Conservation (phyloP, 1,139 yeast species). For the Yamadazyma atlantica region DNA sequence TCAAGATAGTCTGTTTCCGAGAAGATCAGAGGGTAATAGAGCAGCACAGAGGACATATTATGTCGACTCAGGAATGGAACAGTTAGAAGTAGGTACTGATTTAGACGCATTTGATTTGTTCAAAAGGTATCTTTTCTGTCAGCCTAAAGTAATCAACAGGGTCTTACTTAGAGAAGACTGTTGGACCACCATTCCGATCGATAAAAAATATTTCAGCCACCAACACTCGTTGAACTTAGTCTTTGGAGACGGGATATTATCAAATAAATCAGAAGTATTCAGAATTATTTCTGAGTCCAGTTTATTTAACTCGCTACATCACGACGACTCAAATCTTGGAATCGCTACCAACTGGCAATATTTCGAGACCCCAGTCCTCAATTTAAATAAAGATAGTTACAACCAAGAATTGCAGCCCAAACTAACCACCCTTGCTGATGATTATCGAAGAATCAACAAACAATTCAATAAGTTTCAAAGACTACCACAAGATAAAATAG, state of each 20-base stretch:
- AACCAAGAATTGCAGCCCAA: slow-evolving; percentile 13
- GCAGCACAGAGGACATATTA: slow-evolving; percentile 18
- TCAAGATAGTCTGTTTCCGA: not conserved
- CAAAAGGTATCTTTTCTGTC: slow-evolving; percentile 22
- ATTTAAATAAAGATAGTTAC: slow-evolving; percentile 12
- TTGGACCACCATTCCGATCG: slow-evolving; percentile 53
- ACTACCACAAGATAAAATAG: slow-evolving; percentile 2
- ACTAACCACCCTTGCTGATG: slow-evolving; percentile 36
- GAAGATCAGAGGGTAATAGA: not conserved
- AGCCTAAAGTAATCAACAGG: slow-evolving; percentile 27
- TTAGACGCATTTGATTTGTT: slow-evolving; percentile 17
- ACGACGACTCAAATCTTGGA: slow-evolving; percentile 45
- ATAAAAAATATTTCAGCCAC: slow-evolving; percentile 41
- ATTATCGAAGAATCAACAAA: slow-evolving; percentile 33
- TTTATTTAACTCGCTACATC: slow-evolving; percentile 18
- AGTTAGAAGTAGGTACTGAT: slow-evolving; percentile 20
- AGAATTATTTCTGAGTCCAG: slow-evolving; percentile 31
- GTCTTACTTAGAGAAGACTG: slow-evolving; percentile 48
- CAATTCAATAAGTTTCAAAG: slow-evolving; percentile 2
- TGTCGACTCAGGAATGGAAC: slow-evolving; percentile 31
- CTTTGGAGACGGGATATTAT: slow-evolving; percentile 43
- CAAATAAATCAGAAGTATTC: slow-evolving; percentile 26
- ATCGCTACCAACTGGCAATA: slow-evolving; percentile 44
- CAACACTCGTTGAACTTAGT: slow-evolving; percentile 50
- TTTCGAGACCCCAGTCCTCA: slow-evolving; percentile 27